These are phyloP conservation scores for Desmodesmus armatus DNA, from an alignment of 139 green algal genomes.

Conservation along the genomic window DNA sequence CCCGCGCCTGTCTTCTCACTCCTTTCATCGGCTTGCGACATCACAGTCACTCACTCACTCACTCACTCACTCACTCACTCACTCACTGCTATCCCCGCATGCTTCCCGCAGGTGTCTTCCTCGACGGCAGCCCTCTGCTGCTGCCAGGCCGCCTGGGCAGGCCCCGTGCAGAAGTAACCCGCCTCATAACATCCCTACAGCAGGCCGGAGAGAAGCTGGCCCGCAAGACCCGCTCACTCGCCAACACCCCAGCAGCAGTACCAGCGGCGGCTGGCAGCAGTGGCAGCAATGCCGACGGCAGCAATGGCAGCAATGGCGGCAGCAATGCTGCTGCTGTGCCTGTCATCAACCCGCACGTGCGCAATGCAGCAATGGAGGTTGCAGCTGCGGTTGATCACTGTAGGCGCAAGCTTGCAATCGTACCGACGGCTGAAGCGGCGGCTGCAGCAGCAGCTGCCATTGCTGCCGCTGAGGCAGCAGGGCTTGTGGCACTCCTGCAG, in stretches of 20 bases:
- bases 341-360: background rate
- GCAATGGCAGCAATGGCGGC: background rate
- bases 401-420: slow-evolving; percentile 7
- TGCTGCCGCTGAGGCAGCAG: background rate
- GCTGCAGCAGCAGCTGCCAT: background rate
- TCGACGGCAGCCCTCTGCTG: slow-evolving; percentile 19
- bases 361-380: slow-evolving; percentile 7
- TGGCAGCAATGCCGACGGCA: background rate
- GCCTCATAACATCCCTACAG: slow-evolving; percentile 30
- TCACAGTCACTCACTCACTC: too few species aligned
- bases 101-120: slow-evolving; percentile 13
- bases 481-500: background rate
- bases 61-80: too few species aligned
- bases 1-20: too few species aligned
- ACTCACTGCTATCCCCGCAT: too few species aligned
- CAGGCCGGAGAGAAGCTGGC: slow-evolving; percentile 5
- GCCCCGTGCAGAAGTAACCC: slow-evolving; percentile 19
- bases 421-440: background rate
- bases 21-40: too few species aligned
- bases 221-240: slow-evolving; percentile 5
- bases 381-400: slow-evolving; percentile 33
- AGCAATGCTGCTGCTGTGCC: background rate
- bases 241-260: background rate
- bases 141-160: slow-evolving; percentile 33
- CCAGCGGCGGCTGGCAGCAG: background rate